Evolutionary conservation across 2,329 filamentous ascomycete genomes (phyloP), one percentile per base, ranked within the genome.

Genomic region (Coniella vitis): DNA sequence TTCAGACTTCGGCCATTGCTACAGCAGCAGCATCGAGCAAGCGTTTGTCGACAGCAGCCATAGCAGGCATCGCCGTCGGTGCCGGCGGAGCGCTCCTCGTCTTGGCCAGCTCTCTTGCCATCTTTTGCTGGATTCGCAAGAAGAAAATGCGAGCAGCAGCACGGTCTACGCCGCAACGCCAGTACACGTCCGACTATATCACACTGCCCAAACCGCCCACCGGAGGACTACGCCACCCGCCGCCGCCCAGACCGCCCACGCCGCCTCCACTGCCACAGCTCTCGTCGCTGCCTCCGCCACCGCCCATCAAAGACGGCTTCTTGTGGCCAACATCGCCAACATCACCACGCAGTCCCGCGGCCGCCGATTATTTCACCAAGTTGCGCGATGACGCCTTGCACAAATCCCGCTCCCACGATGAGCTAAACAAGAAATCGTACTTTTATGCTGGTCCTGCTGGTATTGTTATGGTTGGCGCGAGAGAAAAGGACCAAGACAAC

Each of bases 41-140:
- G 31, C 19, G n/a, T 25, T 54, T 29, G 36, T 62, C 22, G 53
- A 54, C 54, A 56, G 56, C 37, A 46, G 51, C 4, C 49, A 57
- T 38, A 20, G 56, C 54, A 29, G 60, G 59, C 17, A 61, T 61
- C 43, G 58, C 51, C 10, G 46, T 61, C 31, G 60, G 59, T n/a
- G 55, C 55, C 7, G 59, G 47, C 8, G 52, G 55, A 3, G 54
- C 37, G 10, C 54, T 47, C n/a, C 51, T 62, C 14, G 37, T 59
- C 12, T 17, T 55, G 7, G 47, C 49, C 16, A 40, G 55, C 34
- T 29, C 40, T 10, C 42, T 57, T 22, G 49, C 49, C 13, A 44
- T 60, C 42, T 55, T 56, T 32, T 47, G 58, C 45, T 58, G 54
- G 38, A 41, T 57, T 17, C 58, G 58, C 8, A 38, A 56, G 45